phyloP scores from a whole-genome alignment of 2,329 filamentous ascomycete genomes.

The Gaeumannomyces tritici region DNA sequence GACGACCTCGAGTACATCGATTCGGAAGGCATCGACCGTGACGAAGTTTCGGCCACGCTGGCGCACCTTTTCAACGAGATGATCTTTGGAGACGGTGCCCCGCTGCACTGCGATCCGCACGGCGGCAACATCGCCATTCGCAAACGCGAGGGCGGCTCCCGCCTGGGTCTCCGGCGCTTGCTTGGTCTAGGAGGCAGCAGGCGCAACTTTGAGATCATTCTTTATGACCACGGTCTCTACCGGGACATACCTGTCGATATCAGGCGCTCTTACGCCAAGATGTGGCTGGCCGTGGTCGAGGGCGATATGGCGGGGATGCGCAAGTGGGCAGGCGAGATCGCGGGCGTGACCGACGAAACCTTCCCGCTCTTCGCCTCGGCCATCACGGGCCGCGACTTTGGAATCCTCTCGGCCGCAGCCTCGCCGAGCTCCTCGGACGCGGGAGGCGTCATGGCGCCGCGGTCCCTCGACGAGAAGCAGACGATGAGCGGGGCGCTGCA shows the following conservation, averaged over 20 bases:
- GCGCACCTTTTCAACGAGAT: slow-evolving; percentile 97
- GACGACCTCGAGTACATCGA: slow-evolving; percentile 88
- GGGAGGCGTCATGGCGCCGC: slow-evolving; percentile 29
- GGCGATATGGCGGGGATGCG: slow-evolving; percentile 81
- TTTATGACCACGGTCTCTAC: slow-evolving; percentile 96
- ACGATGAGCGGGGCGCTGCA: slow-evolving; percentile 76
- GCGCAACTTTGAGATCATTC: slow-evolving; percentile 85
- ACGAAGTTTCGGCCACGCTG: slow-evolving; percentile 87
- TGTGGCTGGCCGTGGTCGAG: slow-evolving; percentile 94
- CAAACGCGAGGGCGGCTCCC: slow-evolving; percentile 26
- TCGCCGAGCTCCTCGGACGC: slow-evolving; percentile 2
- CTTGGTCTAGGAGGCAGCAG: slow-evolving; percentile 25
- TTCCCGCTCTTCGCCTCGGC: slow-evolving; percentile 94
- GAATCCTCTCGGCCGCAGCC: slow-evolving; percentile 56
- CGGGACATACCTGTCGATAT: slow-evolving; percentile 75
- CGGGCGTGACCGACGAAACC: slow-evolving; percentile 77
- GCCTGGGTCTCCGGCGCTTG: background rate
- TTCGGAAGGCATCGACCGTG: slow-evolving; percentile 76
- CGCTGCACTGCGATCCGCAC: slow-evolving; percentile 93
- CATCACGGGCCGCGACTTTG: slow-evolving; percentile 89
- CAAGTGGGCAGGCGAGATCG: slow-evolving; percentile 79
- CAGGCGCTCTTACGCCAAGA: slow-evolving; percentile 83
- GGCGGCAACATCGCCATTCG: slow-evolving; percentile 93
- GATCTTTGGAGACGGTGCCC: slow-evolving; percentile 87
- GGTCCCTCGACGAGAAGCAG: slow-evolving; percentile 71